A percentile compares a stretch with the other conserved stretches of the same genome.
Evolutionary conservation across 2,329 filamentous ascomycete genomes (phyloP).

Genomic region (Teratosphaeria pseudoeucalypti): DNA sequence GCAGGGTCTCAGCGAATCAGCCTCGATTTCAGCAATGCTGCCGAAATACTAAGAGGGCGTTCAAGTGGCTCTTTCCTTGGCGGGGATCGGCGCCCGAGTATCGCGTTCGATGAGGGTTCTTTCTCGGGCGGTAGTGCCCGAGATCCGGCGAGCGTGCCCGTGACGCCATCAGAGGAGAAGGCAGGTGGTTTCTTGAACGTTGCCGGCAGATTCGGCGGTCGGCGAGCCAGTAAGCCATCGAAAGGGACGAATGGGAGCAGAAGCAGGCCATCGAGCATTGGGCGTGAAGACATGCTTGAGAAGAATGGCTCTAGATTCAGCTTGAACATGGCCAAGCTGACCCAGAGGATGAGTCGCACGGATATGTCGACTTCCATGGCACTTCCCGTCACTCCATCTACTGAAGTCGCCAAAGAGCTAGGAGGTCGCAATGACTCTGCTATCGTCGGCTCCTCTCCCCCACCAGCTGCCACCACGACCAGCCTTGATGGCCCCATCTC

Average conservation of each 20-base stretch:
- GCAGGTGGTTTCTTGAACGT: slow-evolving; percentile 19
- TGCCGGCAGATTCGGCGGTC: slow-evolving; percentile 18
- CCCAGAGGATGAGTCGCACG: slow-evolving; percentile 24
- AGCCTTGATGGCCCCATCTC: background rate
- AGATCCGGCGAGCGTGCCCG: slow-evolving; percentile 21
- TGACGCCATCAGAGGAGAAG: slow-evolving; percentile 36
- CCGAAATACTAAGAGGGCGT: slow-evolving; percentile 20
- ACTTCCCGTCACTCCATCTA: slow-evolving; percentile 5
- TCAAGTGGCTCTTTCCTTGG: slow-evolving; percentile 23
- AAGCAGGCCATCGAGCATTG: slow-evolving; percentile 31
- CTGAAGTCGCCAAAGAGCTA: slow-evolving; percentile 3
- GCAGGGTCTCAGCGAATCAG: slow-evolving; percentile 17
- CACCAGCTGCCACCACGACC: background rate
- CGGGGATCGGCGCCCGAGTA: slow-evolving; percentile 29
- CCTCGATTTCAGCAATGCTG: slow-evolving; percentile 19
- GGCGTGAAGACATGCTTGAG: slow-evolving; percentile 10
- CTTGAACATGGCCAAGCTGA: slow-evolving; percentile 27
- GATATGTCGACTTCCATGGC: slow-evolving; percentile 3
- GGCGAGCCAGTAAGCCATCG: slow-evolving; percentile 18
- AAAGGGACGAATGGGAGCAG: slow-evolving; percentile 21
- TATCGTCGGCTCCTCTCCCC: background rate
- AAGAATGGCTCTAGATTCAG: slow-evolving; percentile 26
- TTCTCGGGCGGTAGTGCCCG: slow-evolving; percentile 18
- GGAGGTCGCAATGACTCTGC: background rate
- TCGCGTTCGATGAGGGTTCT: slow-evolving; percentile 30